Percentiles rank a stretch among this genome's conserved stretches.
phyloP scores from a whole-genome alignment of 345 rosid genomes.

The Melaleuca quinquenervia region DNA sequence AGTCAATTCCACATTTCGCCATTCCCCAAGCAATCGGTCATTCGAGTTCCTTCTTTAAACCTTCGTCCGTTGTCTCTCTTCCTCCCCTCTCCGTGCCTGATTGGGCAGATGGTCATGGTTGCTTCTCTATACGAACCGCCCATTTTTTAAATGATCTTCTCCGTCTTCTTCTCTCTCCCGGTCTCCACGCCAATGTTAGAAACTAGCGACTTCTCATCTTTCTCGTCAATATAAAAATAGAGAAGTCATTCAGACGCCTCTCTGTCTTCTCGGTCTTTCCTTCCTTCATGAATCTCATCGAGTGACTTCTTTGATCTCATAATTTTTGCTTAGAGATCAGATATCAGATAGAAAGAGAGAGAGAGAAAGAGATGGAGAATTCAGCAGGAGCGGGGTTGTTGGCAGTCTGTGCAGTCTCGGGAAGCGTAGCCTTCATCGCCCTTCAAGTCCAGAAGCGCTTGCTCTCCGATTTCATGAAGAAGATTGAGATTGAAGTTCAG shows the following conservation, averaged over 20 bases:
- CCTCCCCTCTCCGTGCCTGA: not conserved
- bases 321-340: not conserved
- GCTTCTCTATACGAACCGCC: not conserved
- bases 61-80: not conserved
- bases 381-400: constrained; percentile 32
- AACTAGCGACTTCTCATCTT: not conserved
- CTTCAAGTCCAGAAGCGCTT: constrained; percentile 59
- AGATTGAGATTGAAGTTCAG: constrained; percentile 45
- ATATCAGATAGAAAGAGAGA: not conserved
- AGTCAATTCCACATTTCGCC: not conserved
- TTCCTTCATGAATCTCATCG: not conserved
- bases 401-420: constrained; percentile 74
- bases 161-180: not conserved
- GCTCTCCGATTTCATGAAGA: constrained; percentile 57
- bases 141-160: not conserved
- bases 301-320: not conserved
- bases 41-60: not conserved
- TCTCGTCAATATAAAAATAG: not conserved
- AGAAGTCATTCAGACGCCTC: not conserved
- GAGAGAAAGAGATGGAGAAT: constrained; percentile 15
- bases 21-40: not conserved
- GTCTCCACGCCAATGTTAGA: not conserved
- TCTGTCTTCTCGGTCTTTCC: not conserved
- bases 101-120: not conserved
- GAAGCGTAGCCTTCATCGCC: constrained; percentile 58